A percentile compares a stretch with the other conserved stretches of the same genome.
These are phyloP conservation scores for Nemania sp. DNA, from an alignment of 2,329 filamentous ascomycete genomes.

Conservation along the genomic window DNA sequence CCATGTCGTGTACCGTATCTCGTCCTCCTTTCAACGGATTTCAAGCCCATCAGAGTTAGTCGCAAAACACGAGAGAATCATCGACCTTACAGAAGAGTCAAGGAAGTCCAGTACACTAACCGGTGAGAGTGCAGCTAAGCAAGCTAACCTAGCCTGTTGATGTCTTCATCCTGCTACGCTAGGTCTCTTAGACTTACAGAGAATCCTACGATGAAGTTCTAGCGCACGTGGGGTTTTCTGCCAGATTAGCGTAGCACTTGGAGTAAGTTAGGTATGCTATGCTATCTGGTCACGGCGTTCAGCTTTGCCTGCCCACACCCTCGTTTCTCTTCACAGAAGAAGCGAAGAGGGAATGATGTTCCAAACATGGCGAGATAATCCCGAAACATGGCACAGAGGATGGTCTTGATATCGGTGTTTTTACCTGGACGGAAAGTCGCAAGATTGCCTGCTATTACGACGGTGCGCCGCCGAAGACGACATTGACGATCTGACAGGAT, in stretches of 20 bases:
- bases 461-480: background rate
- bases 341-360: background rate
- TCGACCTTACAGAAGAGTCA: background rate
- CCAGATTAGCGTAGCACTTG: background rate
- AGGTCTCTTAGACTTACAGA: background rate
- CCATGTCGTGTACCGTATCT: background rate
- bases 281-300: background rate
- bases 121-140: background rate
- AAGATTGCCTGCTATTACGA: background rate
- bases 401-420: background rate
- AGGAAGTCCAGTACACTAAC: too few relatives aligned
- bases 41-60: background rate
- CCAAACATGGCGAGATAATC: conserved; percentile 5
- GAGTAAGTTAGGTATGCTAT: background rate
- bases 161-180: background rate
- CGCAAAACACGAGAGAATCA: background rate
- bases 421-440: background rate
- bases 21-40: background rate
- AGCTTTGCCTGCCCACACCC: background rate
- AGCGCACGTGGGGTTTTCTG: background rate
- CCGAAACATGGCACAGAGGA: background rate
- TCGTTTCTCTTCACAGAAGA: background rate
- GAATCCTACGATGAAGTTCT: background rate
- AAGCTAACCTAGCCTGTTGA: background rate
- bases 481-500: background rate